Conservation (phyloP, 2,329 filamentous ascomycete species). For the Penicillium griseofulvum region DNA sequence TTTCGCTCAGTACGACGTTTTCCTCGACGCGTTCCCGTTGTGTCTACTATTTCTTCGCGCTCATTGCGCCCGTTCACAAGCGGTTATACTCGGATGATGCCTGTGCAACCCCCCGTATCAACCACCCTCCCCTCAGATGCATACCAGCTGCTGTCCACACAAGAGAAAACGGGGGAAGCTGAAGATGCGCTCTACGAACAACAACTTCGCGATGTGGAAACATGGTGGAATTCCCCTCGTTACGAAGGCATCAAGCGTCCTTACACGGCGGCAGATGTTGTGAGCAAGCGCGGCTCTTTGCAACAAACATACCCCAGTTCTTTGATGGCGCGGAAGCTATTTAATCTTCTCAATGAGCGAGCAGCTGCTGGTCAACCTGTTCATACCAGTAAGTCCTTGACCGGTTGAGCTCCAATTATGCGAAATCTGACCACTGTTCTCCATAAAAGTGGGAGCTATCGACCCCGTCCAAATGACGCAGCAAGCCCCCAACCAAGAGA, state of each 20-base stretch:
- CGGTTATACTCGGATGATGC: conserved; percentile 52
- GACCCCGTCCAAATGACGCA: conserved; percentile 99
- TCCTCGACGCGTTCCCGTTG: conserved; percentile 31
- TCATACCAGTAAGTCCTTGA: conserved; percentile 70
- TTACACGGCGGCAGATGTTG: conserved; percentile 86
- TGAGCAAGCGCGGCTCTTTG: conserved; percentile 86
- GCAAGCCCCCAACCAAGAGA: conserved; percentile 92
- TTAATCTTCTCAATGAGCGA: conserved; percentile 79
- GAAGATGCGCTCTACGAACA: conserved; percentile 84
- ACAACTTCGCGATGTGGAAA: conserved; percentile 78
- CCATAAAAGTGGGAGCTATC: conserved; percentile 84
- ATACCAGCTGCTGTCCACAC: conserved; percentile 79
- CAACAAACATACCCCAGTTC: conserved; percentile 89
- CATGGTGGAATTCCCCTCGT: conserved; percentile 85
- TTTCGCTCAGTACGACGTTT: conserved; percentile 38
- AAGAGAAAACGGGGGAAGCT: conserved; percentile 70
- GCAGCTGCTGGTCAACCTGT: conserved; percentile 78
- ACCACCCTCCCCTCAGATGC: conserved; percentile 65
- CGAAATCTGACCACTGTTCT: conserved; percentile 11
- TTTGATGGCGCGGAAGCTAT: conserved; percentile 91
- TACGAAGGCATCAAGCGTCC: conserved; percentile 88
- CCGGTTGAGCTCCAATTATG: background rate
- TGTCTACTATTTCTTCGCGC: conserved; percentile 22
- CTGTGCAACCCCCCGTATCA: conserved; percentile 62
- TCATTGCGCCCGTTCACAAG: conserved; percentile 36